Conservation (phyloP, 176 grass and related monocot genomes). For the Musa itinerans region DNA sequence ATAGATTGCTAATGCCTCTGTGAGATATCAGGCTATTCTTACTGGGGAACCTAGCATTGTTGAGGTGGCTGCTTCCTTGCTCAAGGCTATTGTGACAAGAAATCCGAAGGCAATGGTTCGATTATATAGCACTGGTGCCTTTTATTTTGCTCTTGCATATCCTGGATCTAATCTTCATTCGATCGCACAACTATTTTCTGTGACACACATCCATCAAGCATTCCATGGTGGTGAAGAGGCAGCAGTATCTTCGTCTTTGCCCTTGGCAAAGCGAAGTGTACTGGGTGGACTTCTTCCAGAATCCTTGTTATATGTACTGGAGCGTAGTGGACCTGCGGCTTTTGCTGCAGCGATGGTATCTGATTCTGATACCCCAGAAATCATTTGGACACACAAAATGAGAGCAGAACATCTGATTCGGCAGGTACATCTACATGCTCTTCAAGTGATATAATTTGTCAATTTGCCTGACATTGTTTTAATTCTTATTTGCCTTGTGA, state of each 20-base stretch:
- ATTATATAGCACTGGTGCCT: constrained; percentile 81
- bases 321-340: constrained; percentile 73
- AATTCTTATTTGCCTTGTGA: not conserved
- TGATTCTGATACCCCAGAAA: constrained; percentile 98
- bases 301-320: constrained; percentile 90
- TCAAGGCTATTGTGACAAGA: constrained; percentile 93
- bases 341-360: constrained; percentile 94
- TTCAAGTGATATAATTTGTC: not conserved
- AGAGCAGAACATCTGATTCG: constrained; percentile 89
- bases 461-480: not conserved
- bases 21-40: constrained; percentile 62
- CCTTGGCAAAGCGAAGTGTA: constrained; percentile 91
- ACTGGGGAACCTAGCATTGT: constrained; percentile 94
- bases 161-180: constrained; percentile 92
- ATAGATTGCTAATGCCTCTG: not conserved
- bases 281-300: constrained; percentile 88
- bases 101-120: constrained; percentile 98
- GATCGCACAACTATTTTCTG: constrained; percentile 77
- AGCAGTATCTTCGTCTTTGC: constrained; percentile 79
- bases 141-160: constrained; percentile 90
- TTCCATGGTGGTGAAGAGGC: constrained; percentile 99
- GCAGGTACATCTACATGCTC: constrained; percentile 39
- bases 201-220: constrained; percentile 93
- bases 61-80: constrained; percentile 73
- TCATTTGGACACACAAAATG: constrained; percentile 99